Evolutionary conservation across 176 grass and related monocot genomes (phyloP), one percentile per base, ranked within the genome.

Genomic region (Triticum dicoccoides): DNA sequence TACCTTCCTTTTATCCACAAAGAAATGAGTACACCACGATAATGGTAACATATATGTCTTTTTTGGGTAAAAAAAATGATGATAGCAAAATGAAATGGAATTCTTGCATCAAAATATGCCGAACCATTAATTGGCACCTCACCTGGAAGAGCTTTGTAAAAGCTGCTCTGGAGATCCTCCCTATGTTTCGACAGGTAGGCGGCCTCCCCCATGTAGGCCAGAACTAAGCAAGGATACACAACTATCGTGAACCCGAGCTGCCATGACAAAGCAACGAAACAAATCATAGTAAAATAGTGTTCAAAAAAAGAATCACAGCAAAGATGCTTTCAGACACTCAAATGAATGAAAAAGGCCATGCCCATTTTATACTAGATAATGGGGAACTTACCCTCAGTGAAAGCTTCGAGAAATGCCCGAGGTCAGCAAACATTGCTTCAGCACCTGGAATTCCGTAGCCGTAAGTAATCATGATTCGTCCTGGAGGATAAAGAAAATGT

Each of bases 371-470:
- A 32, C 32, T 5, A 61, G 11, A 84, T 67, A 58, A 77, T 9
- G 25, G 21, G 4, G 17, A 11, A 49, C 65, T 77, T 80, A 92
- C 90, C 90, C 94, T 92, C 15, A 97, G 76, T 30, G 94, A 94
- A 75, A 90, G 79, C 58, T 97, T 97, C 47, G 94, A 97, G 83
- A 97, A 97, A 78, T 97, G 94, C 14, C 95, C 95, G 24, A 98
- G 93, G 59, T 98, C 95, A 69, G 95, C 95, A 92, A 98, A 98
- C 95, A 98, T 95, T 23, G 95, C 91, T 85, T 98, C 95, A 76
- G 89, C 95, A 82, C 95, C 95, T 98, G 80, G 79, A 72, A 87
- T 83, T 42, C 7, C 45, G 47, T 7, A 73, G 29, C 14, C 3
- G 13, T 42, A 45, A 78, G 38, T 35, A 21, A 78, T 69, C 70